These are phyloP conservation scores for Rhypophila decipiens DNA, from an alignment of 495 filamentous ascomycete genomes.

Conservation along the genomic window DNA sequence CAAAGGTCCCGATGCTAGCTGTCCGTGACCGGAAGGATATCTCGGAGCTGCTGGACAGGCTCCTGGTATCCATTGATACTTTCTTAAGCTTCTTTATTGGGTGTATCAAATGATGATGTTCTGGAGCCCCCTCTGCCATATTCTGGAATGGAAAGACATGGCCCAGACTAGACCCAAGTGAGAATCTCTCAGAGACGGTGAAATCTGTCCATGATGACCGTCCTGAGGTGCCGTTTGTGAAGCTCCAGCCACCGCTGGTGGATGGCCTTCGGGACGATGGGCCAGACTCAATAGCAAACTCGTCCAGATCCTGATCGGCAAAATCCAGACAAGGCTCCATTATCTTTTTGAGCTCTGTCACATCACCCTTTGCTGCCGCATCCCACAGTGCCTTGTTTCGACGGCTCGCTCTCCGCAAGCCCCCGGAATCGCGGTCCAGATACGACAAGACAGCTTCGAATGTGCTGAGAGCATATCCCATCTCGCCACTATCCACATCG, in stretches of 20 bases:
- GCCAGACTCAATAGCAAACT: slow-evolving; percentile 24
- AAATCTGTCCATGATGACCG: slow-evolving; percentile 38
- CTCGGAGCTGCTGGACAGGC: slow-evolving; percentile 78
- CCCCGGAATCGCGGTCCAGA: slow-evolving; percentile 73
- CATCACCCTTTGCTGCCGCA: slow-evolving; percentile 66
- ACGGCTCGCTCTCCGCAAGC: slow-evolving; percentile 73
- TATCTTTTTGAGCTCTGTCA: slow-evolving; percentile 68
- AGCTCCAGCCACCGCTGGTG: slow-evolving; percentile 34
- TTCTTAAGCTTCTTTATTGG: slow-evolving; percentile 57
- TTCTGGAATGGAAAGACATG: slow-evolving; percentile 89
- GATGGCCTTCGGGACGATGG: slow-evolving; percentile 34
- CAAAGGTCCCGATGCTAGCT: slow-evolving; percentile 65
- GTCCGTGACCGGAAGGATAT: slow-evolving; percentile 71
- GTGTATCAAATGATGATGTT: slow-evolving; percentile 30
- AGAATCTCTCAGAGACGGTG: slow-evolving; percentile 36
- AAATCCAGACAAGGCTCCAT: slow-evolving; percentile 55
- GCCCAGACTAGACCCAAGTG: slow-evolving; percentile 60
- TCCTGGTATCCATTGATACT: slow-evolving; percentile 82
- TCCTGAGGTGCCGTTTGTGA: slow-evolving; percentile 38
- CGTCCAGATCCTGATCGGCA: slow-evolving; percentile 39
- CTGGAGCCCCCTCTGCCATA: slow-evolving; percentile 25
- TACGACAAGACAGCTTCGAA: slow-evolving; percentile 94
- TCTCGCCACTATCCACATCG: slow-evolving; percentile 94
- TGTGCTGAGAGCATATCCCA: slow-evolving; percentile 94
- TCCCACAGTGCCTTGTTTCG: slow-evolving; percentile 87